These are phyloP conservation scores for Ophiostoma ulmi DNA, from an alignment of 2,329 filamentous ascomycete species.

Conservation along the genomic window DNA sequence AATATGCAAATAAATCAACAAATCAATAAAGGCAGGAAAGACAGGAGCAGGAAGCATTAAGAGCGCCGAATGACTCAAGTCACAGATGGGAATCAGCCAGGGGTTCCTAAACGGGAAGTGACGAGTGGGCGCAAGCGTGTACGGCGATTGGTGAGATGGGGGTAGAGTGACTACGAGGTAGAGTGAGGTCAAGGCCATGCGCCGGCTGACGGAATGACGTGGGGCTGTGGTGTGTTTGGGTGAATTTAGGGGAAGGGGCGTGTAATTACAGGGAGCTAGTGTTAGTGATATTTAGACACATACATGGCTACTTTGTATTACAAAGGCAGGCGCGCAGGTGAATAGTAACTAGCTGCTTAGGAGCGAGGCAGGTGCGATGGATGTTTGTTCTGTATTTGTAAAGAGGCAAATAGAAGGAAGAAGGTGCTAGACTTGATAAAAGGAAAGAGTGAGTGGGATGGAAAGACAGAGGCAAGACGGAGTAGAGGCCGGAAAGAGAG, in stretches of 20 bases:
- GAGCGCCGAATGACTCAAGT: constrained; percentile 13
- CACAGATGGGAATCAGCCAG: neutral
- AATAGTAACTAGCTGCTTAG: neutral
- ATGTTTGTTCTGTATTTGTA: neutral
- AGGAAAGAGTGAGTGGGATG: neutral
- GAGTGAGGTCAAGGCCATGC: neutral
- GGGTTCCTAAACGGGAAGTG: neutral
- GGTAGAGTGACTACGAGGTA: neutral
- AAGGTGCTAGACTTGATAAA: neutral
- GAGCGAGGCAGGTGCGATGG: neutral
- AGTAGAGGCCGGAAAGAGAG: neutral
- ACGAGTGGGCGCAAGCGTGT: constrained; percentile 15
- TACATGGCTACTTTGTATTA: neutral
- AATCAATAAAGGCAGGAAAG: neutral
- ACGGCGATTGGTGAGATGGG: constrained; percentile 12
- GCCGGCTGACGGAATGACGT: constrained; percentile 17
- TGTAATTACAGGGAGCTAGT: neutral
- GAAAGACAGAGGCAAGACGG: neutral
- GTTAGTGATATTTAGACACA: no score
- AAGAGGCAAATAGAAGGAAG: neutral
- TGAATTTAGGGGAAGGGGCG: neutral
- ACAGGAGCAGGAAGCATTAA: constrained; percentile 3
- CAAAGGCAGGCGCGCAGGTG: neutral
- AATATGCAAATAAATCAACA: neutral
- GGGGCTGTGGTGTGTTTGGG: constrained; percentile 16